Base-by-base conservation (phyloP, 1,139 yeast species). In the Debaryomyces fabryi region DNA sequence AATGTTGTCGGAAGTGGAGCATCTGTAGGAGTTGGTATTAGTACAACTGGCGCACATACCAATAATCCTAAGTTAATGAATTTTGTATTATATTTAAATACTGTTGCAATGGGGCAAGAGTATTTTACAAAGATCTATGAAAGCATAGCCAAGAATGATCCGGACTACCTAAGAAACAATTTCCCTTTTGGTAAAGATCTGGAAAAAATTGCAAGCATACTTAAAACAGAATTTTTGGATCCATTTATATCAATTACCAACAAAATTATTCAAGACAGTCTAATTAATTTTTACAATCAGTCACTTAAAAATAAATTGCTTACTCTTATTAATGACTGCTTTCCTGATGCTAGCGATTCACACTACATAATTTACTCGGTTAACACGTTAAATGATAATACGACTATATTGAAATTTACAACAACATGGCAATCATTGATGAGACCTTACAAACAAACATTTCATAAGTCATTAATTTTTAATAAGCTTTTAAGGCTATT, bases 371-470 rank as follows among this genome's bases (percentile, higher is more conserved):
- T 74, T 10, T 64, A 69, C 49, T 67, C 76, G 1, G 52, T 71
- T 13, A 54, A 58, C 39, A 50, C 52, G 12, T 58, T 71, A 39
- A 67, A 69, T 52, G 79, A 74, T 47, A 65, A 66, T 8, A 38
- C 66, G 4, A 52, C 60, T 7, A 59, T 71, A 7, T 65, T 76
- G 29, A 73, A 69, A 39, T 88, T 90, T 58, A 71, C 81, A 20
- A 68, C 66, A 15, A 80, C 80, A 24, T 91, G 97, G 96, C 79
- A 78, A 42, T 60, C 73, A 1, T 59, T 88, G 43, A 76, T 88
- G 50, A 67, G 73, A 6, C 96, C 96, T 2, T 89, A 85, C 60
- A 72, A 76, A 47, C 83, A 81, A 48, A 79, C 55, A 43, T 86
- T 68, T 67, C 91, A 59, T 73, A 79, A 47, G 67, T 69, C 50